Evolutionary conservation across 2,329 filamentous ascomycete species (phyloP), one percentile per base, ranked within the genome.

Genomic region (Apiospora pterosperma): DNA sequence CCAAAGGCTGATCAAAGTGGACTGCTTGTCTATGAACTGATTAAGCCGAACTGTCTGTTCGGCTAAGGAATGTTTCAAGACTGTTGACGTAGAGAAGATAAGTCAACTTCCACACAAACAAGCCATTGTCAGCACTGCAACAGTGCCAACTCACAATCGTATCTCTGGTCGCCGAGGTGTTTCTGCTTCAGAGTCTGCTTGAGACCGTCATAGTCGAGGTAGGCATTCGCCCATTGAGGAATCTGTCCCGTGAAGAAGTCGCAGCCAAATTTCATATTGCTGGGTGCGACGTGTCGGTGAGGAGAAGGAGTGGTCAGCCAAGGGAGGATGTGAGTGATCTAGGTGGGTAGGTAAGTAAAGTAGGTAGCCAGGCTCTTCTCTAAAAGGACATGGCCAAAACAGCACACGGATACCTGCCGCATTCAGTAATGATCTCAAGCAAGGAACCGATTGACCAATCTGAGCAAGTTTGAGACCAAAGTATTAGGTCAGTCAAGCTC

Each of bases 191-290:
- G 25, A 55, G 41, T 48, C 21, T 62, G 65, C 60, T 66, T 66
- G 23, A 66, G 38, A 42, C 31, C 48, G 23, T 63, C 60, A 55
- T 66, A 66, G 25, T 64, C 42, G 41, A 66, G 63, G 28, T 66
- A 66, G 60, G 65, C 62, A 31, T 66, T 55, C 34, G 63, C 55
- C 65, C 65, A 66, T 42, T 55, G 48, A 21, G 62, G 62, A 38
- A 38, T 41, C 60, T 66, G 65, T 34, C 39, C 55, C 14, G 28
- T 38, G 42, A 52, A 60, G 28, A 62, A 66, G 34, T 64, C 62
- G 58, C 60, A 59, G 16, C 65, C 65, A 60, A 66, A 66, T 64
- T 61, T 64, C 65, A 66, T 66, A 31, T 61, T 66, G 63, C 36
- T 62, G 19, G 31, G 21, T 36, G 28, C 11, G 55, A 59, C 23